Evolutionary conservation across 805 yeast species (phyloP).

Genomic region (Millerozyma miso): DNA sequence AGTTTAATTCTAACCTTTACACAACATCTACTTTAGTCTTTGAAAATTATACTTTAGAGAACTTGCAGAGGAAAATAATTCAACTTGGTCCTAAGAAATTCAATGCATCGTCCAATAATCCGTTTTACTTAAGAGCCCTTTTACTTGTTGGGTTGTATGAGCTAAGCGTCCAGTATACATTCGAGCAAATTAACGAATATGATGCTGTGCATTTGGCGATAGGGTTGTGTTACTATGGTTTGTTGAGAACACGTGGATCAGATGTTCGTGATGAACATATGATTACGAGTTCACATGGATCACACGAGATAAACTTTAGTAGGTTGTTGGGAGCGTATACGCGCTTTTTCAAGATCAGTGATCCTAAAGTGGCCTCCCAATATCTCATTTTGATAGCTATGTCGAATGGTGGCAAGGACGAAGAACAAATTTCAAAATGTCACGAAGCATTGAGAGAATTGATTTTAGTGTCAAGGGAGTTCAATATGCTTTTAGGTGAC

Average conservation of each 20-base stretch:
- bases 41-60: conserved; percentile 68
- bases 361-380: conserved; percentile 90
- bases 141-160: conserved; percentile 78
- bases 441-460: conserved; percentile 81
- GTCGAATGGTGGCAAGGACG: conserved; percentile 28
- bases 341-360: conserved; percentile 74
- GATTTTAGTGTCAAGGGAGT: conserved; percentile 82
- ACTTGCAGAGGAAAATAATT: conserved; percentile 67
- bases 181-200: conserved; percentile 59
- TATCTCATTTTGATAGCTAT: conserved; percentile 71
- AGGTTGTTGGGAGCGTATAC: conserved; percentile 76
- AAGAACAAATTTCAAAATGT: conserved; percentile 51
- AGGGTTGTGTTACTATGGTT: conserved; percentile 68
- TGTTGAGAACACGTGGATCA: conserved; percentile 47
- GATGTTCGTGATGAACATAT: conserved; percentile 33
- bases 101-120: conserved; percentile 58
- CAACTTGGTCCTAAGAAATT: conserved; percentile 73
- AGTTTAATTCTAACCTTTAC: conserved; percentile 48
- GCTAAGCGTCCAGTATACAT: conserved; percentile 64
- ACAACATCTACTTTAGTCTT: conserved; percentile 48
- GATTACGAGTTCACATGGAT: conserved; percentile 26
- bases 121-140: conserved; percentile 69
- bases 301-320: conserved; percentile 46
- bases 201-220: conserved; percentile 90
- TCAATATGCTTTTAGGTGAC: conserved; percentile 77